Percentiles rank a stretch among this genome's conserved stretches.
Evolutionary conservation across 177 flowering plant genomes (phyloP).

Genomic region (Telopea speciosissima): DNA sequence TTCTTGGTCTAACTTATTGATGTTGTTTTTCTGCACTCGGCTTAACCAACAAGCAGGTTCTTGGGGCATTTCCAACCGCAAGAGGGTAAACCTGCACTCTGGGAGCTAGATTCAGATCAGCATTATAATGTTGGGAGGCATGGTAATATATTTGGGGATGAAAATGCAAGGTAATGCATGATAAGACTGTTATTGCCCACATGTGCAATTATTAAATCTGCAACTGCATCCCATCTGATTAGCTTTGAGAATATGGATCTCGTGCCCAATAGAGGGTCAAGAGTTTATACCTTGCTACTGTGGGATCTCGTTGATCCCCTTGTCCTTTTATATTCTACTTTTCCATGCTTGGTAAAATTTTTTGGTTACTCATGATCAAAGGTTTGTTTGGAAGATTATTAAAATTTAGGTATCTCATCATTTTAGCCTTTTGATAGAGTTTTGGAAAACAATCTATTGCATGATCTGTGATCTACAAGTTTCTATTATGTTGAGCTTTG

Average conservation of each 20-base stretch:
- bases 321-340: too few species aligned
- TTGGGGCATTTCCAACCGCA: constrained; percentile 91
- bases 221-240: not conserved
- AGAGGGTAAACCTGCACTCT: constrained; percentile 71
- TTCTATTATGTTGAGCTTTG: too few species aligned
- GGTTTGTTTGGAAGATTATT: too few species aligned
- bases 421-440: too few species aligned
- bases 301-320: too few species aligned
- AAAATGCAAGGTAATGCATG: constrained; percentile 46
- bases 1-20: not conserved
- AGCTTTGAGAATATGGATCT: not conserved
- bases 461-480: too few species aligned
- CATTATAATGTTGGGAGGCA: constrained; percentile 51
- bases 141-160: constrained; percentile 29
- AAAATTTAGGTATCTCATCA: too few species aligned
- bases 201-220: not conserved
- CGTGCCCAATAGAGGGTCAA: too few species aligned
- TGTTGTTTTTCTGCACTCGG: not conserved
- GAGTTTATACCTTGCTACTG: too few species aligned
- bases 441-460: too few species aligned
- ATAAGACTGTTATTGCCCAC: not conserved
- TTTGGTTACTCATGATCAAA: too few species aligned
- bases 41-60: constrained; percentile 50
- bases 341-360: too few species aligned
- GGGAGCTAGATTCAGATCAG: constrained; percentile 90